Percentiles rank a stretch among this genome's conserved stretches.
These are phyloP conservation scores for Apiospora malaysiana DNA, from an alignment of 2,329 filamentous ascomycete genomes.

Conservation along the genomic window DNA sequence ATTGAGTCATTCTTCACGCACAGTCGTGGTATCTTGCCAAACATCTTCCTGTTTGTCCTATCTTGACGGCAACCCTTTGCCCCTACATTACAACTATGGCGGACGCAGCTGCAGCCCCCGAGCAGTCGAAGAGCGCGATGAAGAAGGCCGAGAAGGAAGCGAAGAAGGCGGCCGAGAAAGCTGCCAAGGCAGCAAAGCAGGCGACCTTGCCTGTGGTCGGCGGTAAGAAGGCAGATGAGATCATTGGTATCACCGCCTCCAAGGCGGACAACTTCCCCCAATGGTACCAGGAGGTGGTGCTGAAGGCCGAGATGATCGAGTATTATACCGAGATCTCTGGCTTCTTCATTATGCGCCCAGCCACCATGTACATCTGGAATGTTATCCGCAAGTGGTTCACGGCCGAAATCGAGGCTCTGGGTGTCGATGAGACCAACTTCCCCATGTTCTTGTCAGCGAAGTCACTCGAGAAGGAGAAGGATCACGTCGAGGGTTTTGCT, in stretches of 20 bases:
- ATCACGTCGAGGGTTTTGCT: slow-evolving; percentile 98
- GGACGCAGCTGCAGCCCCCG: slow-evolving; percentile 26
- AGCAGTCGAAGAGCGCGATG: slow-evolving; percentile 65
- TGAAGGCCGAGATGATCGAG: slow-evolving; percentile 96
- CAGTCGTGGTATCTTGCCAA: background rate
- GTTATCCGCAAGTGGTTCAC: slow-evolving; percentile 72
- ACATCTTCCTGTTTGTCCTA: background rate
- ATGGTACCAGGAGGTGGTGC: slow-evolving; percentile 98
- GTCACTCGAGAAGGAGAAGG: slow-evolving; percentile 87
- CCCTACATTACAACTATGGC: slow-evolving; percentile 16
- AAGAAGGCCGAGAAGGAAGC: slow-evolving; percentile 72
- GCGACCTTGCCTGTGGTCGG: slow-evolving; percentile 57
- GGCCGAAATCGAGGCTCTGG: slow-evolving; percentile 83
- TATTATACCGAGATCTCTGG: slow-evolving; percentile 90
- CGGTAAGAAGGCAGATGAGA: slow-evolving; percentile 55
- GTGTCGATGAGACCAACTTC: slow-evolving; percentile 95
- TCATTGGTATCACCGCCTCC: slow-evolving; percentile 86
- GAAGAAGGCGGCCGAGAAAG: slow-evolving; percentile 65
- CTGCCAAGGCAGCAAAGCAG: slow-evolving; percentile 66
- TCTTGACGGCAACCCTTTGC: background rate
- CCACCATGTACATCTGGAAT: slow-evolving; percentile 71
- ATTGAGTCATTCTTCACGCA: background rate
- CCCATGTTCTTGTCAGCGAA: slow-evolving; percentile 94
- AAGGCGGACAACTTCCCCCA: slow-evolving; percentile 88
- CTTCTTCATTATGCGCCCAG: slow-evolving; percentile 88